These are phyloP conservation scores for Hura crepitans DNA, from an alignment of 441 rosid species.

Conservation along the genomic window DNA sequence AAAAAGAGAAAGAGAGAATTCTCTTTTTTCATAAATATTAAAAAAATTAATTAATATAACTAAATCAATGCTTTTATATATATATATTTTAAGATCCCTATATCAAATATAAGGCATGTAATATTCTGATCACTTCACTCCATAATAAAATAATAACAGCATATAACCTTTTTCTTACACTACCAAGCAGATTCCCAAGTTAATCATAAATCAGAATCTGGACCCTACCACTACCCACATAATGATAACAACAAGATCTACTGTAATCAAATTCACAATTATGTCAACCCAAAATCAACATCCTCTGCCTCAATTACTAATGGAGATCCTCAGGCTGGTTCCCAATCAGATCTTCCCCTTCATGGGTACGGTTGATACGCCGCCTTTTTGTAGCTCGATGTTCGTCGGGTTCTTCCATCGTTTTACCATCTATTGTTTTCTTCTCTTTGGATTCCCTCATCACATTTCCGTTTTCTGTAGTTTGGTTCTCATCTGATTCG, in stretches of 20 bases:
- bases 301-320: slow-evolving; percentile 27
- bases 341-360: slow-evolving; percentile 31
- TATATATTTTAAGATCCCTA: too few relatives aligned
- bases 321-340: slow-evolving; percentile 31
- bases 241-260: slow-evolving; percentile 18
- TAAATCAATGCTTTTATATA: too few relatives aligned
- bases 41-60: too few relatives aligned
- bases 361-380: slow-evolving; percentile 33
- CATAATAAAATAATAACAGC: neutral
- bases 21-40: too few relatives aligned
- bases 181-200: neutral
- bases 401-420: neutral
- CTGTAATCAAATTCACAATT: slow-evolving; percentile 6
- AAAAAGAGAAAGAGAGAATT: neutral
- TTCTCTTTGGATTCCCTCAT: slow-evolving; percentile 35
- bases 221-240: slow-evolving; percentile 36
- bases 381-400: slow-evolving; percentile 49
- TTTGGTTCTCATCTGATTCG: neutral
- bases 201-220: slow-evolving; percentile 7
- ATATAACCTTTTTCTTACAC: slow-evolving; percentile 4
- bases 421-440: slow-evolving; percentile 10
- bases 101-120: neutral
- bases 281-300: slow-evolving; percentile 6
- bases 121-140: neutral
- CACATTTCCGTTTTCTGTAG: neutral